Evolutionary conservation across 495 filamentous ascomycete genomes (phyloP).

Genomic region (Rusavskia elegans): DNA sequence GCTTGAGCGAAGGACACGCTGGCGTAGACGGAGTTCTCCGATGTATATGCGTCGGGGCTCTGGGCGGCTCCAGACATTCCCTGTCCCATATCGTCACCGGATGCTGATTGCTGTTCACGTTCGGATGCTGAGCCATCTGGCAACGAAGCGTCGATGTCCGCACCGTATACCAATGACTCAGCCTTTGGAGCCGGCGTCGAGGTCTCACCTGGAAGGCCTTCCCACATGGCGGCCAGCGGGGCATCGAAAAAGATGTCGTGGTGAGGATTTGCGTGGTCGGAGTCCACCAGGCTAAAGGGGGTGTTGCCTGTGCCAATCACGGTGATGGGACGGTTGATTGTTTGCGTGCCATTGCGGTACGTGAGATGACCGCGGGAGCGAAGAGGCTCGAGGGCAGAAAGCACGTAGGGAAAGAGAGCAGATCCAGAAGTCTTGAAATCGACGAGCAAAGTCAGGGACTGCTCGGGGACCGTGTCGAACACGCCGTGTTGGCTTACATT

Average conservation of each 20-base stretch:
- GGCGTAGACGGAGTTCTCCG: constrained; percentile 32
- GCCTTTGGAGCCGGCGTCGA: background rate
- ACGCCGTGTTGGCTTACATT: constrained; percentile 18
- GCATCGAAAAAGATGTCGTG: constrained; percentile 39
- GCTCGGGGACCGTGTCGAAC: constrained; percentile 23
- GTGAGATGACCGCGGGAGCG: constrained; percentile 24
- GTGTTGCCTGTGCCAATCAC: constrained; percentile 30
- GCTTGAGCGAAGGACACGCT: constrained; percentile 22
- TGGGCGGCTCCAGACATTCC: constrained; percentile 1
- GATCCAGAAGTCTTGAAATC: constrained; percentile 28
- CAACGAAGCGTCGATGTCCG: background rate
- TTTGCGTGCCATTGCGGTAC: constrained; percentile 19
- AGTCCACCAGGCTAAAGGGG: constrained; percentile 25
- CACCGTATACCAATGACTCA: background rate
- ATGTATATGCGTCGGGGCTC: constrained; percentile 16
- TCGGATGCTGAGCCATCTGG: background rate
- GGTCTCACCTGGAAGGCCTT: constrained; percentile 2
- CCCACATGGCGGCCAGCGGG: constrained; percentile 17
- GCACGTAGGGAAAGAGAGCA: constrained; percentile 21
- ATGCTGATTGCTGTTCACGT: background rate
- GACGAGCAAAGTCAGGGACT: constrained; percentile 25
- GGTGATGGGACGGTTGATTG: constrained; percentile 26
- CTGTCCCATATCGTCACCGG: constrained; percentile 4
- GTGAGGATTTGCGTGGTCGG: constrained; percentile 20
- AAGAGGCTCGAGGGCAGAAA: constrained; percentile 25